Percentiles rank a stretch among this genome's conserved stretches.
Evolutionary conservation across 345 rosid genomes (phyloP).

Genomic region (Ricinus communis): DNA sequence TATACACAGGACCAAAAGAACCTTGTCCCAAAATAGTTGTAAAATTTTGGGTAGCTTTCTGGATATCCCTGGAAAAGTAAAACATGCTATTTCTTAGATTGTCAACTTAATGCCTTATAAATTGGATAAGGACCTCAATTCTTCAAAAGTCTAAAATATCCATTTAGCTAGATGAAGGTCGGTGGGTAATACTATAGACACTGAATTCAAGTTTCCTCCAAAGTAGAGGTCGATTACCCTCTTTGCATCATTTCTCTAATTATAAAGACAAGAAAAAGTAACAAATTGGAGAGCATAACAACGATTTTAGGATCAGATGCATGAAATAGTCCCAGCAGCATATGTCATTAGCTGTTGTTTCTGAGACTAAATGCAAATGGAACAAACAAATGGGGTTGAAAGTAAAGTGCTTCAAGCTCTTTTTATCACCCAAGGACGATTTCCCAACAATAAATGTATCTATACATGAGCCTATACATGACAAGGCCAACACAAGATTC

Average conservation of each 20-base stretch:
- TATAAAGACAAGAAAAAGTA: background rate
- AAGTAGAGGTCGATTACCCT: background rate
- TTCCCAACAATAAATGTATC: background rate
- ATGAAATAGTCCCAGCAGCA: background rate
- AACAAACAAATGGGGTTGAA: background rate
- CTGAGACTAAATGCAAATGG: background rate
- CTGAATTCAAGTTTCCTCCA: background rate
- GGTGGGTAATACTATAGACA: background rate
- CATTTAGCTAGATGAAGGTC: background rate
- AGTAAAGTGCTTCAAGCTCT: background rate
- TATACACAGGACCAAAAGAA: slow-evolving; percentile 93
- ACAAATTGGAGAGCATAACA: background rate
- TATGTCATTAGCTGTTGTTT: background rate
- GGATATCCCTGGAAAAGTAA: slow-evolving; percentile 66
- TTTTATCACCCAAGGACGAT: background rate
- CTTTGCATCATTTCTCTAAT: background rate
- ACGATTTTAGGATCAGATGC: background rate
- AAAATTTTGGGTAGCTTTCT: slow-evolving; percentile 88
- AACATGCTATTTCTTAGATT: background rate
- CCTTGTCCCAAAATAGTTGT: slow-evolving; percentile 86
- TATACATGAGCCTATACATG: background rate
- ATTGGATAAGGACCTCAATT: background rate
- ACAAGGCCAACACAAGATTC: background rate
- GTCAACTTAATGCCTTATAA: background rate
- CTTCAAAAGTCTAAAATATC: background rate